Conservation (phyloP, 140 eudicot genomes). For the Stevia rebaudiana region DNA sequence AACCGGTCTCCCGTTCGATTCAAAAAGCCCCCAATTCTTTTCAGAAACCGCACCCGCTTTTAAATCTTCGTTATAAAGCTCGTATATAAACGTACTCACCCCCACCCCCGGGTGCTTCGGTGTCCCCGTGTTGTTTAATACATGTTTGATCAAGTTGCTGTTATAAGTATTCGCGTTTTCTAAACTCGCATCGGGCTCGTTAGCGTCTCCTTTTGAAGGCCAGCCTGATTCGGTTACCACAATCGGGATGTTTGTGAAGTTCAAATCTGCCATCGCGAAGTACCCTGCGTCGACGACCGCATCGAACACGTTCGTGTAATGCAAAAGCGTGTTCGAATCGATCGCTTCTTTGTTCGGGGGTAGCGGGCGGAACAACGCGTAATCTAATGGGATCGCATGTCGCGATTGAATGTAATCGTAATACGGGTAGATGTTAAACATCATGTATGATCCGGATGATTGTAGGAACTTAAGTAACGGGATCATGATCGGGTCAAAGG, state of each 20-base stretch:
- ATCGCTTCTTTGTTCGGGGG: slow-evolving; percentile 83
- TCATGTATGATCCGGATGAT: slow-evolving; percentile 51
- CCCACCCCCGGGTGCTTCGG: slow-evolving; percentile 79
- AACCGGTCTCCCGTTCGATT: slow-evolving; percentile 57
- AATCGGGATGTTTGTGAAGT: slow-evolving; percentile 70
- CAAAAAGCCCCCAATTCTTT: slow-evolving; percentile 86
- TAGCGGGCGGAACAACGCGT: slow-evolving; percentile 74
- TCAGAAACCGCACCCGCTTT: slow-evolving; percentile 57
- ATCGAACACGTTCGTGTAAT: slow-evolving; percentile 76
- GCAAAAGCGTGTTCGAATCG: slow-evolving; percentile 70
- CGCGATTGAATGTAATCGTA: slow-evolving; percentile 64
- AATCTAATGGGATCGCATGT: slow-evolving; percentile 65
- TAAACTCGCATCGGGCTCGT: slow-evolving; percentile 65
- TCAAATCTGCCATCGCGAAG: slow-evolving; percentile 62
- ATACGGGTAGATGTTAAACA: slow-evolving; percentile 80
- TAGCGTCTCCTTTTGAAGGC: slow-evolving; percentile 79
- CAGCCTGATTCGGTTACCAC: slow-evolving; percentile 82
- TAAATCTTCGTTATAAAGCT: slow-evolving; percentile 70
- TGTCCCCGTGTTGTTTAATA: slow-evolving; percentile 67
- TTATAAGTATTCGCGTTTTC: slow-evolving; percentile 83
- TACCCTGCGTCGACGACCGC: slow-evolving; percentile 80
- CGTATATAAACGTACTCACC: slow-evolving; percentile 66
- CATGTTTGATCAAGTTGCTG: slow-evolving; percentile 62
- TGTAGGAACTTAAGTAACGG: slow-evolving; percentile 70
- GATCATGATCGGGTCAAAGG: slow-evolving; percentile 65